Evolutionary conservation across 2,329 filamentous ascomycete species (phyloP), one percentile per base, ranked within the genome.

Genomic region (Aspergillus costaricaensis): DNA sequence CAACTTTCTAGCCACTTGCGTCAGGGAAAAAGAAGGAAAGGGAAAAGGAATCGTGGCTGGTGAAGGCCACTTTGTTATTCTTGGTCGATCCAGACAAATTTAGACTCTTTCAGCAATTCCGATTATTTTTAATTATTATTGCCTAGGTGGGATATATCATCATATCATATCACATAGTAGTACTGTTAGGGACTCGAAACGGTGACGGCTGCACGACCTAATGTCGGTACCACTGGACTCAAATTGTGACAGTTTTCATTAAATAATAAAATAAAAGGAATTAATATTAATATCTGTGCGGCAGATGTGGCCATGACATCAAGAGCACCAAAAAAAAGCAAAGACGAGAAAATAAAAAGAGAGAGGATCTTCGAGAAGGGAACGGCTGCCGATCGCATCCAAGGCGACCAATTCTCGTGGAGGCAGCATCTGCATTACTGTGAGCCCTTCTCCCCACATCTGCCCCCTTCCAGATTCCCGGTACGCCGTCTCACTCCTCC

Each of bases 1-100:
- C 27, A 30, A 30, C 27, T 30, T 30, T 36, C 32, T 36, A 63
- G 61, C 61, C 61, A 61, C 61, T 53, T 62, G 47, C 47, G 53
- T 56, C 53, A 54, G 50, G 56, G 52, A 53, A 25, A 23, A 14
- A 27, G 25, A 27, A 27, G 38, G 27, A 48, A 38, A 27, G 23
- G 52, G 39, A 21, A 15, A 52, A 12, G 25, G 25, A 17, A 21
- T 23, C 17, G 59, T 61, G 59, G 59, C 59, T 62, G 38, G 44
- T 56, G 52, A 55, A 30, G 21, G 47, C 3, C 23, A 21, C 41
- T 44, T 49, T 27, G 14, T 23, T 27, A 36, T 36, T 36, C 32
- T 36, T 36, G 32, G 32, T 36, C 12, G 32, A 36, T 36, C 32
- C 32, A 36, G 12, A 36, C 32, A 36, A 30, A 30, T 30, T 30